Percentiles rank a stretch among this genome's conserved stretches.
These are phyloP conservation scores for Backusella macrospora DNA, from an alignment of 192 early-diverging fungal species.

Conservation along the genomic window DNA sequence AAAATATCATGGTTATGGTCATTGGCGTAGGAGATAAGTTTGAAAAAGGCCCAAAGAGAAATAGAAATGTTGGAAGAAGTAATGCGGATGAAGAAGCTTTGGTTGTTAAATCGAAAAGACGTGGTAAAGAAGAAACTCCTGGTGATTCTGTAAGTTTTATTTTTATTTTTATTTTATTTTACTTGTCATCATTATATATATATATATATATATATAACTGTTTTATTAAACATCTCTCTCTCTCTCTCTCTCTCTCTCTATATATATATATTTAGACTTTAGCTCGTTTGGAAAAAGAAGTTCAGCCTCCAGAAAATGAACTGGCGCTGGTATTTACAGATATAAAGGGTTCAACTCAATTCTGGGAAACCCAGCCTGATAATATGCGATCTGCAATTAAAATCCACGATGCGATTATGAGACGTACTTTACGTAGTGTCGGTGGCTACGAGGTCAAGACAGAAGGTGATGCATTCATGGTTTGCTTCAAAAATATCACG, in stretches of 20 bases:
- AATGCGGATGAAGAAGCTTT: constrained; percentile 18
- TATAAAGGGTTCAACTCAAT: constrained; percentile 90
- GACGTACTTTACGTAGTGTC: constrained; percentile 75
- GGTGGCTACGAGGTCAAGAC: constrained; percentile 96
- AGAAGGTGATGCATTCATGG: constrained; percentile 95
- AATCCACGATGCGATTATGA: constrained; percentile 83
- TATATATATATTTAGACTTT: constrained; percentile 44
- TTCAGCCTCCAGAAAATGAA: constrained; percentile 80
- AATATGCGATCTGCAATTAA: constrained; percentile 90
- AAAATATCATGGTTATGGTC: constrained; percentile 86
- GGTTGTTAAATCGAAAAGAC: constrained; percentile 43
- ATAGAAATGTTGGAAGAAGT: constrained; percentile 25
- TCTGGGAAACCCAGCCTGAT: constrained; percentile 84
- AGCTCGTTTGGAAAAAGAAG: constrained; percentile 71
- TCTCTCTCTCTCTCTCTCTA: neutral
- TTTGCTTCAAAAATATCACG: constrained; percentile 81
- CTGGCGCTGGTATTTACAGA: constrained; percentile 92
- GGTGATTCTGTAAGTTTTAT: constrained; percentile 53
- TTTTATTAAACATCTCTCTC: neutral
- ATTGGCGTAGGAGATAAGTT: constrained; percentile 84
- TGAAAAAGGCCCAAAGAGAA: constrained; percentile 37
- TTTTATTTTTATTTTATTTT: neutral
- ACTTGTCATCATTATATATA: neutral
- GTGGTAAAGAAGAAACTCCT: constrained; percentile 49
- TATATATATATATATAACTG: too few species aligned